Percentiles rank a stretch among this genome's conserved stretches.
Evolutionary conservation across 768 basidiomycete genomes (phyloP).

Genomic region (Tremella yokohamensis): DNA sequence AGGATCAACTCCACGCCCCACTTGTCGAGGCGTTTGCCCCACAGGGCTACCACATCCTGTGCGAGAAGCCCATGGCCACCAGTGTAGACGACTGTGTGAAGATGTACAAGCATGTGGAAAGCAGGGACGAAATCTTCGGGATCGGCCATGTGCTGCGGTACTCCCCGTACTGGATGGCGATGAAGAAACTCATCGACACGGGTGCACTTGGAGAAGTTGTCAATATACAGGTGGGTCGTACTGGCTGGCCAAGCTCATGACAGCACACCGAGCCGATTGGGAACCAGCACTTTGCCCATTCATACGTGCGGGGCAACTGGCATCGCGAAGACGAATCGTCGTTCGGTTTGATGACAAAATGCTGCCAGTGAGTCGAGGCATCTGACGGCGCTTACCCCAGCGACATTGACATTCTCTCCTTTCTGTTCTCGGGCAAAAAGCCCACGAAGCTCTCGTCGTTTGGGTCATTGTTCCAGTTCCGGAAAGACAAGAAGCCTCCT

Average conservation of each 20-base stretch:
- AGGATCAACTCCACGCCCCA: constrained; percentile 6
- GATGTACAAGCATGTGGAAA: constrained; percentile 68
- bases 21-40: constrained; percentile 1
- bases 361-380: constrained; percentile 67
- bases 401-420: constrained; percentile 65
- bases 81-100: constrained; percentile 65
- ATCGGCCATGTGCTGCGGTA: constrained; percentile 90
- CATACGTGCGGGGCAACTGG: constrained; percentile 82
- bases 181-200: constrained; percentile 68
- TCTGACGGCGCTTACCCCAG: constrained; percentile 52
- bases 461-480: constrained; percentile 78
- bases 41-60: constrained; percentile 70
- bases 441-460: constrained; percentile 68
- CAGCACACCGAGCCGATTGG: constrained; percentile 79
- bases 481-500: constrained; percentile 64
- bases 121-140: constrained; percentile 72
- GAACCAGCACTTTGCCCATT: constrained; percentile 82
- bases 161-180: constrained; percentile 71
- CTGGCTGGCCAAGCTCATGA: constrained; percentile 62
- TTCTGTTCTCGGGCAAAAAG: constrained; percentile 19
- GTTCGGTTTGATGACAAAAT: constrained; percentile 82
- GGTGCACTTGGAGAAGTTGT: constrained; percentile 69
- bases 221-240: constrained; percentile 56
- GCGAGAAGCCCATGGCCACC: constrained; percentile 79
- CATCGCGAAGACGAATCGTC: constrained; percentile 62